Base-by-base conservation (phyloP, 371 early-diverging fungal genomes). In the Haplosporangium sp. region DNA sequence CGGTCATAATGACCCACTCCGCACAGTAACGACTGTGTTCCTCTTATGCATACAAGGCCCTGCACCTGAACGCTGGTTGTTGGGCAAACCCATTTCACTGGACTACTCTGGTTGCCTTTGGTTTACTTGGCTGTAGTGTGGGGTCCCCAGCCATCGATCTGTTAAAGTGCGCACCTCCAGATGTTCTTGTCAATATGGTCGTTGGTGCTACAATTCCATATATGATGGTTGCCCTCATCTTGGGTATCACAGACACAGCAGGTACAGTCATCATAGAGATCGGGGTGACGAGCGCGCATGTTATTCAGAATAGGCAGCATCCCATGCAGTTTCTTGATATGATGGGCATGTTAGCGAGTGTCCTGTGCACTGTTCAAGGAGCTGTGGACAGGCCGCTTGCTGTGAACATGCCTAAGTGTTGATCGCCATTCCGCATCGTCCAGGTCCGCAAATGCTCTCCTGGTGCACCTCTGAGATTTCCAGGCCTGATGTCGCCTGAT, bases 261-360 rank as follows among this genome's bases (percentile, higher is more conserved):
- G n/a, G n/a, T n/a, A n/a, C n/a, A n/a, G n/a, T n/a, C n/a, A n/a
- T n/a, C n/a, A 14, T 52, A 52, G 8, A 52, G 29, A 18, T 52
- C 18, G 5, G 53, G 53, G 53, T 52, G 53, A 14, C 53, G 53
- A 23, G 53, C 53, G 5, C 14, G 53, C 53, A 52, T 52, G 29
- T 11, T 23, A 29, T 52, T 52, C 29, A 52, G 53, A 29, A 29
- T 52, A 29, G 53, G 53, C 23, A 52, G 29, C 53, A 52, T 52
- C 8, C 53, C 53, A 48, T 48, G 16, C 48, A 48, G 6, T 5
- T 6, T 48, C 16, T 48, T 48, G 48, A 48, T 6, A 10, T 18
- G 48, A 16, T 48, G 48, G 6, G 48, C 6, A 18, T 18, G 48
- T 18, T 48, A 18, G 16, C 18, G 48, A 5, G 48, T 48, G 16